Base-by-base conservation (phyloP, 768 basidiomycete species). In the Solioccasus polychromus region DNA sequence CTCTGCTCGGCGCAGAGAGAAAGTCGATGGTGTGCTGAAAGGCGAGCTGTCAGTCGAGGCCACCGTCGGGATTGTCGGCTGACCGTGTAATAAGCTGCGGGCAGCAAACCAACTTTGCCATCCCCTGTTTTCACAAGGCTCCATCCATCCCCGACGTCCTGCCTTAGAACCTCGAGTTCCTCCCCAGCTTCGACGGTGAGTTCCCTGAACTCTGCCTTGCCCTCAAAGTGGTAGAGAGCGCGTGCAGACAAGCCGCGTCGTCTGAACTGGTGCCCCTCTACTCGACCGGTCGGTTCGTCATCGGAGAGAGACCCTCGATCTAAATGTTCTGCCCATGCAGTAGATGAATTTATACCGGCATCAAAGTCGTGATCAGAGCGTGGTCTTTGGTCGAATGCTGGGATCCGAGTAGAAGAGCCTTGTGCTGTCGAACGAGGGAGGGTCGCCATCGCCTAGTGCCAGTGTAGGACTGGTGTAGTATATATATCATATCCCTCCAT, bases 141-240 rank as follows among this genome's bases (percentile, higher is more conserved):
- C 88, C 88, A 90, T 5, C 88, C 88, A 51, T 89, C 85, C 7
- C 80, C 81, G 1, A 82, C 71, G 42, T 87, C 75, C 49, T 87
- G 85, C 51, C 78, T 83, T 39, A 92, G 57, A n/a, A 89, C 68
- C 38, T 82, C 78, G 18, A 92, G 62, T 50, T 75, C 75, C 51
- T 88, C 85, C 11, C 88, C 88, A 1, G 85, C 85, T 44, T 72
- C 71, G 15, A 88, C 78, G 7, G 61, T 71, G 19, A 91, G 72
- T 63, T 91, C 88, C 35, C 81, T 72, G 55, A 85, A 88, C 55
- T 89, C 85, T 1, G 75, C 67, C 61, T 87, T 84, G 32, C 88
- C 88, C 57, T 83, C 77, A 60, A 91, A 91, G 18, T 75, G 68
- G 58, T 85, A 89, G 30, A 90, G 65, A 11, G 84, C 85, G 34